phyloP scores from a whole-genome alignment of 1,139 yeast species.

The Meyerozyma carpophila region DNA sequence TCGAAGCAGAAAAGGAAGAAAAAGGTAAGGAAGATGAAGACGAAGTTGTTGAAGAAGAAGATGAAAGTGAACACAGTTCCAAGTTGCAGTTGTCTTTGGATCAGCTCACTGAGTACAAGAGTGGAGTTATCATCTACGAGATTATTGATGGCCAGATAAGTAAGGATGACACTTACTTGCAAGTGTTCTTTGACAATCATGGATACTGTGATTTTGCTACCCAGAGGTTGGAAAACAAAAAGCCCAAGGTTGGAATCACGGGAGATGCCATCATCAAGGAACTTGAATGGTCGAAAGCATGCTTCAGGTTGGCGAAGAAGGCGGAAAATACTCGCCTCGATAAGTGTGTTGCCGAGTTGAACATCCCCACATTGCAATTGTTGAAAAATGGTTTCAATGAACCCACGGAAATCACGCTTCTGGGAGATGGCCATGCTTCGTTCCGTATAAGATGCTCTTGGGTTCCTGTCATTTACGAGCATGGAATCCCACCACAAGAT shows the following conservation, averaged over 20 bases:
- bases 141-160: constrained; percentile 54
- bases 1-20: constrained; percentile 18
- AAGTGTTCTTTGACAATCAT: constrained; percentile 69
- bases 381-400: constrained; percentile 59
- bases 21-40: constrained; percentile 34
- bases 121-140: constrained; percentile 75
- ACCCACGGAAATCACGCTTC: constrained; percentile 46
- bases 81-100: constrained; percentile 59
- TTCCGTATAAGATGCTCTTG: constrained; percentile 65
- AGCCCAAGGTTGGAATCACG: constrained; percentile 47
- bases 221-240: constrained; percentile 36
- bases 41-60: constrained; percentile 31
- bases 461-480: constrained; percentile 62
- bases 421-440: constrained; percentile 46
- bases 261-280: constrained; percentile 76
- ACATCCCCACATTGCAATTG: constrained; percentile 64
- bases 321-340: constrained; percentile 50
- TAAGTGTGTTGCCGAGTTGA: constrained; percentile 56
- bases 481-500: constrained; percentile 68
- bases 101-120: constrained; percentile 54
- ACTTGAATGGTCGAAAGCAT: constrained; percentile 64
- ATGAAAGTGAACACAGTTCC: constrained; percentile 13
- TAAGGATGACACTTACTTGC: constrained; percentile 55
- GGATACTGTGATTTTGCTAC: constrained; percentile 59
- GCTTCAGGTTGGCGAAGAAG: constrained; percentile 56